Conservation (phyloP, 192 early-diverging fungal genomes). For the Umbelopsis ramanniana region DNA sequence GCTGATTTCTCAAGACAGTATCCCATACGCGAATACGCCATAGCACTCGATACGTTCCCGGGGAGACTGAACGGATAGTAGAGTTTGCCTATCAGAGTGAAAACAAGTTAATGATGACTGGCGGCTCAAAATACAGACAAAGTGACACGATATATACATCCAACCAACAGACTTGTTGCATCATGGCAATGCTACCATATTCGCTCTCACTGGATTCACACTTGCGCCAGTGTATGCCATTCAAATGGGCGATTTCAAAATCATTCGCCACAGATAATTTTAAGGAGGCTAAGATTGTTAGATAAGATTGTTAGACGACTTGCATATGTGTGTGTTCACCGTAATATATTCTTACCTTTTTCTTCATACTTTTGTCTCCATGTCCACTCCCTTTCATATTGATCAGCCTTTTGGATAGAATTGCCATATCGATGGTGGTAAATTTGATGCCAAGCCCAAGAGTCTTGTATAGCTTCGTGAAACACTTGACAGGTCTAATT, state of each 20-base stretch:
- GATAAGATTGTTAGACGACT: background rate
- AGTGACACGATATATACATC: background rate
- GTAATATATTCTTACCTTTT: conserved; percentile 3
- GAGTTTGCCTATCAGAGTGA: background rate
- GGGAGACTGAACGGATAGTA: background rate
- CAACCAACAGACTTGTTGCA: conserved; percentile 17
- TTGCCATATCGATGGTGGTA: background rate
- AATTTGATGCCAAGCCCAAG: conserved; percentile 9
- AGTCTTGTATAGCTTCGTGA: background rate
- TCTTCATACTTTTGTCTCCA: conserved; percentile 14
- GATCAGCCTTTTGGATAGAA: background rate
- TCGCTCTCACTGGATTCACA: conserved; percentile 11
- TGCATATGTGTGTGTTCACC: too few relatives aligned
- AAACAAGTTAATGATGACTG: background rate
- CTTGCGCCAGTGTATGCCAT: conserved; percentile 11
- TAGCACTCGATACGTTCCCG: conserved; percentile 1
- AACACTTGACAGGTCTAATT: conserved; percentile 12
- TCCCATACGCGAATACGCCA: conserved; percentile 11
- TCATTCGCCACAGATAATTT: conserved; percentile 19
- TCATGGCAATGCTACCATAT: conserved; percentile 20
- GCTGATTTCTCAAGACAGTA: conserved; percentile 12
- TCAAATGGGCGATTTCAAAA: conserved; percentile 10
- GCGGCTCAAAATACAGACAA: background rate
- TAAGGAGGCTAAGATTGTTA: background rate
- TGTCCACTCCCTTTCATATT: background rate